Evolutionary conservation across 2,329 filamentous ascomycete genomes (phyloP).

Genomic region (Aureobasidium namibiae): DNA sequence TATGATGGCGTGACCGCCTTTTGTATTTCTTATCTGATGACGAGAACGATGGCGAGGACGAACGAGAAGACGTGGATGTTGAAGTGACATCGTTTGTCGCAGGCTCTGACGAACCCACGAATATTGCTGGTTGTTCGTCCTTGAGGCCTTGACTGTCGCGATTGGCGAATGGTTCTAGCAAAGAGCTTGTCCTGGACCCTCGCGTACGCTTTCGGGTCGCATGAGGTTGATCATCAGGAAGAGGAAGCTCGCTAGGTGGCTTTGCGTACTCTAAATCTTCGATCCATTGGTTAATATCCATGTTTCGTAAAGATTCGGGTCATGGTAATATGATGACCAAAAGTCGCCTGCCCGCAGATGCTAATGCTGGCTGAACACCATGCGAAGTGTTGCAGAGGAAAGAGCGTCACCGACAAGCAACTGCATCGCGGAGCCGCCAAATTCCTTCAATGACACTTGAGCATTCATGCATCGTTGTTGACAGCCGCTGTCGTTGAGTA

Average conservation of each 20-base stretch:
- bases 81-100: neutral
- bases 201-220: neutral
- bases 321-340: neutral
- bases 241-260: neutral
- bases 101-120: neutral
- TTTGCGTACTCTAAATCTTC: constrained; percentile 26
- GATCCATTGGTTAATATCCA: constrained; percentile 41
- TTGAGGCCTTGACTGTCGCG: neutral
- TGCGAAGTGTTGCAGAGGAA: neutral
- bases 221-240: neutral
- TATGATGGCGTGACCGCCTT: constrained; percentile 39
- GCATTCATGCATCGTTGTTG: neutral
- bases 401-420: neutral
- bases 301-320: constrained; percentile 16
- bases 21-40: constrained; percentile 27
- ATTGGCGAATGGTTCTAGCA: neutral
- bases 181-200: neutral
- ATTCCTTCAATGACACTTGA: neutral
- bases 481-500: neutral
- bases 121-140: neutral
- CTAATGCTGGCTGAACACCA: neutral
- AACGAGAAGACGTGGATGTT: neutral
- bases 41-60: neutral
- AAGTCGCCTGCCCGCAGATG: neutral
- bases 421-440: neutral